These are phyloP conservation scores for Polyplosphaeria fusca DNA, from an alignment of 495 filamentous ascomycete genomes.

Conservation along the genomic window DNA sequence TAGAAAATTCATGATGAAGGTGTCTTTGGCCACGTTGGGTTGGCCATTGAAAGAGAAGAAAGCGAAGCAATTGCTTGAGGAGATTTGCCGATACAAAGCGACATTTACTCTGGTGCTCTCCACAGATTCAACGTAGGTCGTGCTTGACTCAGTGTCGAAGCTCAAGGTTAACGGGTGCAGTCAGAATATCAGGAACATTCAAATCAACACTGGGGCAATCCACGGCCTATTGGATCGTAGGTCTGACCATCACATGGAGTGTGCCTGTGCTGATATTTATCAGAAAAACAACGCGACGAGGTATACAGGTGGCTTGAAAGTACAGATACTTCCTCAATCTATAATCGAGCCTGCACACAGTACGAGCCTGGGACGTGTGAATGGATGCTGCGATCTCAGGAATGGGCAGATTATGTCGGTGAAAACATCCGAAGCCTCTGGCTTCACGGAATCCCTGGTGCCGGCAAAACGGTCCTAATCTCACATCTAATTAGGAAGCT, in stretches of 20 bases:
- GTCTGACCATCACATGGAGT: too few species aligned
- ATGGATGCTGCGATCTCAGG: not conserved
- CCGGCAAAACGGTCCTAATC: conserved; percentile 1
- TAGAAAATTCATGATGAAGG: conserved; percentile 10
- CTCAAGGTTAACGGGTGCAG: not conserved
- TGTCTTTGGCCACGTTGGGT: conserved; percentile 18
- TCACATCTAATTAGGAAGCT: not conserved
- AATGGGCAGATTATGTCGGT: not conserved
- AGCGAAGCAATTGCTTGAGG: conserved; percentile 30
- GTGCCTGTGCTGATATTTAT: too few species aligned
- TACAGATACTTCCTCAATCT: not conserved
- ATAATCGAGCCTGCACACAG: not conserved
- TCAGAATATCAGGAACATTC: conserved; percentile 22
- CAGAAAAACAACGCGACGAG: not conserved
- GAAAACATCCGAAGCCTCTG: not conserved
- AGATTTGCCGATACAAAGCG: conserved; percentile 33
- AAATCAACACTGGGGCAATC: conserved; percentile 10
- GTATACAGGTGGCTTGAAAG: not conserved
- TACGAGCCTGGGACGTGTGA: not conserved
- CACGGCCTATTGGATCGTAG: too few species aligned
- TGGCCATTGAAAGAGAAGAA: conserved; percentile 35
- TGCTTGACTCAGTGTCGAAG: too few species aligned
- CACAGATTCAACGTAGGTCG: conserved; percentile 20
- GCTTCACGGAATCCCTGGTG: conserved; percentile 2
- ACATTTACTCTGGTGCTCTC: conserved; percentile 33